Base-by-base conservation (phyloP, 768 basidiomycete genomes). In the Boletus subcaerulescens region DNA sequence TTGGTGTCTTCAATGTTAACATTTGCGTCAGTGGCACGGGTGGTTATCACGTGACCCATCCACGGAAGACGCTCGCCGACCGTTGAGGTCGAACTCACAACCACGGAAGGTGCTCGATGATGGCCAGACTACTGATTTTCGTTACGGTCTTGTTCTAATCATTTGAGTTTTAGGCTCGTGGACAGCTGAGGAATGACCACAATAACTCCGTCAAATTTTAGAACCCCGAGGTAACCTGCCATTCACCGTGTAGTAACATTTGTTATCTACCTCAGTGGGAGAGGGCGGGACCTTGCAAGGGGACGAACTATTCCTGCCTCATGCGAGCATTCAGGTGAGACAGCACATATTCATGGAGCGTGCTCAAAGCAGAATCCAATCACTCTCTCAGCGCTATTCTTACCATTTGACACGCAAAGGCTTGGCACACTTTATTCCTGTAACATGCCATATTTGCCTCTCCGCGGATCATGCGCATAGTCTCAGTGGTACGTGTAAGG, bases 331-430 rank as follows among this genome's bases (percentile, higher is more conserved):
- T 31, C 33, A 39, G 41, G 46, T 32, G 59, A 43, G 41, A 48
- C 13, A 40, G 18, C 41, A 36, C 33, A 11, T 22, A 43, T 24
- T 53, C 57, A 35, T 36, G 22, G 35, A 35, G 47, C 5, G 3
- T 8, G 4, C 12, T 39, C 17, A 13, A 55, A 40, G 22, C 24
- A 20, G 38, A 26, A 39, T 20, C 18, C 20, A n/a, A 44, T 14
- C 50, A 32, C 3, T 31, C 51, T 52, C 46, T 51, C 39, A 52
- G 29, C 22, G n/a, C 42, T 55, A 55, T 60, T 53, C 42, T 53
- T 40, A 41, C 31, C 33, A 26, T 15, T 53, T 50, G 52, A 47
- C 49, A 50, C 48, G 36, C 47, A 48, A 49, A 12, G 32, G 49
- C 35, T 47, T 45, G 29, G 45, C 48, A 4, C 9, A 7, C 26